phyloP scores from a whole-genome alignment of 2,329 filamentous ascomycete species.

The Cercospora zeae-maydis region DNA sequence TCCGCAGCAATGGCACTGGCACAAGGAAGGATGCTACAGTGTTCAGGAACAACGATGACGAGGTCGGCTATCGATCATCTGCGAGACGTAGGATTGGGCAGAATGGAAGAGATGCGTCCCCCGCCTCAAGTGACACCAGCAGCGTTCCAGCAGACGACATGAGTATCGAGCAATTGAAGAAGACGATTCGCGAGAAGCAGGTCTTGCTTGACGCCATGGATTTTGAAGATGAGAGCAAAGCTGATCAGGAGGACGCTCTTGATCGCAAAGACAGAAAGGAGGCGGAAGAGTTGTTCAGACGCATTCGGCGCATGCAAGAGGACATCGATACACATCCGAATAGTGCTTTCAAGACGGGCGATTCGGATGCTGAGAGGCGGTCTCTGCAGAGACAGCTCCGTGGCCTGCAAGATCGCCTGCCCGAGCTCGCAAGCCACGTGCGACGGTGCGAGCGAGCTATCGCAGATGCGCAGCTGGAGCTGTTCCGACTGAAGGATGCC shows the following conservation, averaged over 20 bases:
- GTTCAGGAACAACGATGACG: conserved; percentile 91
- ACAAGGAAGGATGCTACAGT: conserved; percentile 90
- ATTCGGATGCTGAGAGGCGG: conserved; percentile 84
- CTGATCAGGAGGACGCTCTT: conserved; percentile 86
- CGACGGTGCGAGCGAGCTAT: conserved; percentile 88
- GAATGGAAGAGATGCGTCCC: conserved; percentile 70
- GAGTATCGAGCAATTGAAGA: conserved; percentile 79
- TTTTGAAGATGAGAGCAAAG: conserved; percentile 84
- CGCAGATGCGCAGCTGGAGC: conserved; percentile 82
- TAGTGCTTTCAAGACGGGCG: conserved; percentile 63
- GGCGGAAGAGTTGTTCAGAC: conserved; percentile 88
- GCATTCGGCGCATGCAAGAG: conserved; percentile 85
- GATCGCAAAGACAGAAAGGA: conserved; percentile 88
- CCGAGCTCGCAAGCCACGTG: conserved; percentile 87
- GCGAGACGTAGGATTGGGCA: conserved; percentile 76
- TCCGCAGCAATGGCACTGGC: conserved; percentile 58
- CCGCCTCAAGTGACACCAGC: conserved; percentile 59
- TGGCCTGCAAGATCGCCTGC: conserved; percentile 80
- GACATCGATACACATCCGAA: conserved; percentile 92
- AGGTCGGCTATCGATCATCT: conserved; percentile 83
- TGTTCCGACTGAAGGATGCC: conserved; percentile 90
- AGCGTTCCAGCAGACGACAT: conserved; percentile 72
- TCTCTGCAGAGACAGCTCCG: conserved; percentile 86
- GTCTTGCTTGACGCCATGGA: conserved; percentile 93
- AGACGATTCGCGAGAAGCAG: conserved; percentile 91